These are phyloP conservation scores for Mycena sanguinolenta DNA, from an alignment of 768 basidiomycete genomes.

Conservation along the genomic window DNA sequence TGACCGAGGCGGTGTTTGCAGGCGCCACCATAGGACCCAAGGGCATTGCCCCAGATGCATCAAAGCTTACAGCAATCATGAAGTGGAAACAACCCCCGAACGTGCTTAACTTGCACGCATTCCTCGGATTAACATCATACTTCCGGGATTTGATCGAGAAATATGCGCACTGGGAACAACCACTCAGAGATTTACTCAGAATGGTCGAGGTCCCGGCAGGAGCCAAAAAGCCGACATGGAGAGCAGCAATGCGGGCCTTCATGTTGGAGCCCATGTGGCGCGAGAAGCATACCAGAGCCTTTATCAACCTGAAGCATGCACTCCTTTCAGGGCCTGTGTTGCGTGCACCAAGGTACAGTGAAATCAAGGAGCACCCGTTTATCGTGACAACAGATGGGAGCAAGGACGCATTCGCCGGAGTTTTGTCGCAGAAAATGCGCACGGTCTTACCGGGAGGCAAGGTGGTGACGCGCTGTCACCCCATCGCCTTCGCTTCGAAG, in stretches of 20 bases:
- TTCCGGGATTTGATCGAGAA: constrained; percentile 50
- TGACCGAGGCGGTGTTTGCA: constrained; percentile 51
- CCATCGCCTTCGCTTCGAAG: neutral
- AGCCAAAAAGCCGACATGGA: constrained; percentile 42
- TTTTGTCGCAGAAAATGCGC: neutral
- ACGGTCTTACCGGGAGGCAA: neutral
- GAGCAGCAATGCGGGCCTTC: constrained; percentile 36
- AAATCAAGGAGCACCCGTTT: constrained; percentile 22
- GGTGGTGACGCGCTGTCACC: neutral
- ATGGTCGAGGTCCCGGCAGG: constrained; percentile 35
- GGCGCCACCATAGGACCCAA: constrained; percentile 46
- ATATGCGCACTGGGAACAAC: constrained; percentile 48
- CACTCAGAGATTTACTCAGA: constrained; percentile 46
- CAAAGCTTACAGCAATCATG: constrained; percentile 54
- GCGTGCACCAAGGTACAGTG: constrained; percentile 38
- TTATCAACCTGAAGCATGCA: constrained; percentile 39
- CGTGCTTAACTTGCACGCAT: constrained; percentile 45
- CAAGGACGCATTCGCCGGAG: neutral
- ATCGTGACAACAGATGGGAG: constrained; percentile 3
- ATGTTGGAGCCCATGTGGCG: constrained; percentile 32
- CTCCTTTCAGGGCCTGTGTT: constrained; percentile 27
- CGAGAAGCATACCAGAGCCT: constrained; percentile 38
- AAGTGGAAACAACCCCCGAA: constrained; percentile 48
- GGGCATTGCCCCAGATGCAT: constrained; percentile 50
- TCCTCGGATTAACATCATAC: constrained; percentile 50